Conservation (phyloP, 2,329 filamentous ascomycete species). For the Emmonsiellopsis sp. region DNA sequence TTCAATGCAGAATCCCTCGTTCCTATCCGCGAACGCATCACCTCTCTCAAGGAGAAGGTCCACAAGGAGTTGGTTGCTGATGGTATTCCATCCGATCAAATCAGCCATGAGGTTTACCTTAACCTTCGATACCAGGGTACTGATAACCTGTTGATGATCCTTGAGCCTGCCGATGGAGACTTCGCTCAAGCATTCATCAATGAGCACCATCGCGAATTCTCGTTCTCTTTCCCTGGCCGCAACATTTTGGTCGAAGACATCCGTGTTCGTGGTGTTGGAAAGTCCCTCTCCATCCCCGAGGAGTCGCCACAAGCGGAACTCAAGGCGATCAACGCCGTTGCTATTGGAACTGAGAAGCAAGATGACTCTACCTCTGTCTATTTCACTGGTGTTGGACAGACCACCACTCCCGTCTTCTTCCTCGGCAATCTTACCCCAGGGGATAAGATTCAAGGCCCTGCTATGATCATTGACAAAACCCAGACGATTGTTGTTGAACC, state of each 20-base stretch:
- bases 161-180: too few species aligned
- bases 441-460: slow-evolving; percentile 50
- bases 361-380: slow-evolving; percentile 36
- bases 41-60: slow-evolving; percentile 22
- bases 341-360: slow-evolving; percentile 70
- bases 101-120: too few species aligned
- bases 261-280: slow-evolving; percentile 73
- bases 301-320: slow-evolving; percentile 58
- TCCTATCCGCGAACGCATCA: background rate
- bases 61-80: slow-evolving; percentile 25
- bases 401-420: slow-evolving; percentile 28
- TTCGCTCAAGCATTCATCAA: too few species aligned
- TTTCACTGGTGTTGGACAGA: slow-evolving; percentile 56
- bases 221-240: slow-evolving; percentile 68
- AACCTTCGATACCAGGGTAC: too few species aligned
- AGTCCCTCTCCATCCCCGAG: slow-evolving; percentile 50
- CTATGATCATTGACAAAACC: slow-evolving; percentile 61
- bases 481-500: slow-evolving; percentile 90
- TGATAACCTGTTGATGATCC: too few species aligned
- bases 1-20: slow-evolving; percentile 30
- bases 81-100: too few species aligned
- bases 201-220: slow-evolving; percentile 59
- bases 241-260: slow-evolving; percentile 86
- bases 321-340: slow-evolving; percentile 62
- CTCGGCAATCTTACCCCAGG: slow-evolving; percentile 25